Evolutionary conservation across 495 filamentous ascomycete species (phyloP).

Genomic region (Talaromyces trachyspermus): DNA sequence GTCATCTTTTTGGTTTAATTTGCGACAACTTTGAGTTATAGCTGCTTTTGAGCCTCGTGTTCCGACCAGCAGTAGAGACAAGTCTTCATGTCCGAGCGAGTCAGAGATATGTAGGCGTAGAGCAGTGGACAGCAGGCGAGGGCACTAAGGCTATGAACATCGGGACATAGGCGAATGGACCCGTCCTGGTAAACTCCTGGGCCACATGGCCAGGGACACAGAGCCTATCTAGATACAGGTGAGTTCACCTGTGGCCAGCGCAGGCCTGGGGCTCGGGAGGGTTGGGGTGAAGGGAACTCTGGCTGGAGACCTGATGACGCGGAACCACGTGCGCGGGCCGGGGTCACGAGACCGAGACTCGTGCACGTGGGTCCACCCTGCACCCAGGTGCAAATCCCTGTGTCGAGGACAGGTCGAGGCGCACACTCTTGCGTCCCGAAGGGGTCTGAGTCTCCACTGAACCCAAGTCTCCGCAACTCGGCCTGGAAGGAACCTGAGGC

Average conservation of each 20-base stretch:
- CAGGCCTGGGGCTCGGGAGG: neutral
- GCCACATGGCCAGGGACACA: neutral
- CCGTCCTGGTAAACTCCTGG: neutral
- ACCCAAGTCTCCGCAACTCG: neutral
- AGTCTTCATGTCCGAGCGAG: no score
- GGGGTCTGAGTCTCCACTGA: neutral
- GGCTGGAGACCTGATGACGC: neutral
- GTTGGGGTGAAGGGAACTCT: neutral
- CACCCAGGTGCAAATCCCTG: neutral
- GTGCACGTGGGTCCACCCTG: neutral
- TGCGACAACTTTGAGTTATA: no score
- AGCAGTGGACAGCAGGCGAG: neutral
- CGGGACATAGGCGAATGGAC: neutral
- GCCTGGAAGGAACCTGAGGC: neutral
- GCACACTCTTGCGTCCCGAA: neutral
- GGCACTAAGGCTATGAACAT: neutral
- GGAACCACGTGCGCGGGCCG: neutral
- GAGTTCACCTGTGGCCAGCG: slow-evolving; percentile 1
- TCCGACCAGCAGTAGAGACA: no score
- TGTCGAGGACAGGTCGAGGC: neutral
- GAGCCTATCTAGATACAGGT: neutral
- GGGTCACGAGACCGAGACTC: neutral
- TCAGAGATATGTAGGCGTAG: neutral
- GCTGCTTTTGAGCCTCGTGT: no score
- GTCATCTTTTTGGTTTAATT: no score